Percentiles rank a stretch among this genome's conserved stretches.
phyloP scores from a whole-genome alignment of 305 asterid species.

The Ilex paraguariensis region DNA sequence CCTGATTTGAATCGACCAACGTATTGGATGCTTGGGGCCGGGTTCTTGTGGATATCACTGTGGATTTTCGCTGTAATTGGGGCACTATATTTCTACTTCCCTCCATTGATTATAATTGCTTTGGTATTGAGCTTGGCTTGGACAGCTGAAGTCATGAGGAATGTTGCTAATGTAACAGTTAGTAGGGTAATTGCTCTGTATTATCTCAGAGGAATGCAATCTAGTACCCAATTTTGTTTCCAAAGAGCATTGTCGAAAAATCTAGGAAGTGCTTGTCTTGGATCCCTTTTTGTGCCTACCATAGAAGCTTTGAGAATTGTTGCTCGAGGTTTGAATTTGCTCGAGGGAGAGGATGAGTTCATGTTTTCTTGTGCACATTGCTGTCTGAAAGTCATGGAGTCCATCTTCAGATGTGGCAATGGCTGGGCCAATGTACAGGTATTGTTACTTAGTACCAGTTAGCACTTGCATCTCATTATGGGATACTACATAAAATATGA shows the following conservation, averaged over 20 bases:
- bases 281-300: conserved; percentile 84
- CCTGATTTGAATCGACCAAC: conserved; percentile 70
- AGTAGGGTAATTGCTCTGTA: conserved; percentile 84
- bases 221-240: conserved; percentile 69
- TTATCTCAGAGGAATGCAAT: conserved; percentile 88
- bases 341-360: conserved; percentile 95
- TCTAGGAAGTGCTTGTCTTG: conserved; percentile 87
- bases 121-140: conserved; percentile 71
- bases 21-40: conserved; percentile 73
- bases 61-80: conserved; percentile 87
- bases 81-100: conserved; percentile 60
- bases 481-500: too few species aligned
- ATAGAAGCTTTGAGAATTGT: conserved; percentile 74
- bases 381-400: conserved; percentile 77
- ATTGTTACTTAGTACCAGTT: background rate
- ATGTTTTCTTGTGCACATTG: conserved; percentile 96
- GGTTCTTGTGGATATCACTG: conserved; percentile 84
- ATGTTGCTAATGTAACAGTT: conserved; percentile 77
- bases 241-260: conserved; percentile 75
- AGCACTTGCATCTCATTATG: background rate
- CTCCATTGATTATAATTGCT: conserved; percentile 55
- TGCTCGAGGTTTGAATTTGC: conserved; percentile 79
- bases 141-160: conserved; percentile 96
- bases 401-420: conserved; percentile 76
- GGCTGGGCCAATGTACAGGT: conserved; percentile 99